phyloP scores from a whole-genome alignment of 441 rosid genomes.

The Pelargonium myrrhifolium region DNA sequence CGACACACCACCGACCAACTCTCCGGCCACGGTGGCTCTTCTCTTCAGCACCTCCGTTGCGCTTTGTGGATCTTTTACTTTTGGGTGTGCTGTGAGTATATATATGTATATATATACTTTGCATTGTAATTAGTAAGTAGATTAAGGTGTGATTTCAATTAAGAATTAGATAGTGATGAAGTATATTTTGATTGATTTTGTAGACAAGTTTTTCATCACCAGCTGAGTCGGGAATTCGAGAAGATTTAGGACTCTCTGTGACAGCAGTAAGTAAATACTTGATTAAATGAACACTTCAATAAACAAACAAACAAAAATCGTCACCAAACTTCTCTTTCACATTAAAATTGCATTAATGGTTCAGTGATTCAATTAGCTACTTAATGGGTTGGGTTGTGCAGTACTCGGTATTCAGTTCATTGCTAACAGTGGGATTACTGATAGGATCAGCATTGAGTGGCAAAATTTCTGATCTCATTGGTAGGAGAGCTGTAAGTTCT shows the following conservation, averaged over 20 bases:
- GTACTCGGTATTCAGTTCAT: slow-evolving; percentile 74
- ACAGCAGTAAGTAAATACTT: slow-evolving; percentile 36
- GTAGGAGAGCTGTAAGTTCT: slow-evolving; percentile 55
- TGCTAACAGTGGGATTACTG: slow-evolving; percentile 61
- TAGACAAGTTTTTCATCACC: slow-evolving; percentile 63
- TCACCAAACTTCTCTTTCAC: too few species aligned
- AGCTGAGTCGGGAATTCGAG: slow-evolving; percentile 49
- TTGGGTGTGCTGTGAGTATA: slow-evolving; percentile 49
- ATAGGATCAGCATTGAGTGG: slow-evolving; percentile 62
- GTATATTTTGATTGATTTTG: not conserved
- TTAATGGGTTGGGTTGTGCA: slow-evolving; percentile 27
- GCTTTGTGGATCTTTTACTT: slow-evolving; percentile 36
- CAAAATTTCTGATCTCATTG: slow-evolving; percentile 46
- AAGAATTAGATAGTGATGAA: too few species aligned
- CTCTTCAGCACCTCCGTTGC: slow-evolving; percentile 42
- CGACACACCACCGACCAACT: slow-evolving; percentile 16
- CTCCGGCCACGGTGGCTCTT: slow-evolving; percentile 29
- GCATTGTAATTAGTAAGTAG: not conserved
- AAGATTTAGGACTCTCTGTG: slow-evolving; percentile 45
- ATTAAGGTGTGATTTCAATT: too few species aligned
- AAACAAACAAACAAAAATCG: too few species aligned
- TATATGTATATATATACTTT: not conserved
- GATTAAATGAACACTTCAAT: too few species aligned
- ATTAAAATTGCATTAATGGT: too few species aligned
- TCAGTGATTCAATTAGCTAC: too few species aligned